Evolutionary conservation across 805 yeast genomes (phyloP), one percentile per base, ranked within the genome.

Genomic region (Ogataea allantospora): DNA sequence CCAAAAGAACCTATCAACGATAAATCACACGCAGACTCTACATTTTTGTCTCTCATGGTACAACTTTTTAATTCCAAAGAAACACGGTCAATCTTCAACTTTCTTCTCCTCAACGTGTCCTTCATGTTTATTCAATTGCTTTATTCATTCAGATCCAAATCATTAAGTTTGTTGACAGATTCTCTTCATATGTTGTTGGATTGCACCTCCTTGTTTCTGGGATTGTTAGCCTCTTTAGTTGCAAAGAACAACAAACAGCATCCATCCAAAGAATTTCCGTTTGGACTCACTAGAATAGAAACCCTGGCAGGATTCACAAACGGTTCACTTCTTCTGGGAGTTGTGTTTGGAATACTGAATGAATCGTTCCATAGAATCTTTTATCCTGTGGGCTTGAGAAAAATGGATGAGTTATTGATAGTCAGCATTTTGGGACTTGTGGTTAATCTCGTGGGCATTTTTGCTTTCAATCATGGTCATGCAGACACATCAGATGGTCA

Each of bases 181-280:
- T 88, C 96, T 1, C 70, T 93, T 35, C 99, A 93, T 61, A 93
- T 93, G 99, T 84, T 95, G 2, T 69, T 93, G 39, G 99, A 93
- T 61, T 93, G 99, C 59, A 74, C 88, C 0, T 95, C 98, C 0
- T 67, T 93, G 38, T 78, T 93, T 3, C 74, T 93, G 20, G 99
- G 99, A 0, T 67, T 93, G 2, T 70, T 91, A 17, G 99, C 99
- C 0, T 86, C 95, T 77, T 10, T 63, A 55, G 47, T 65, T 46
- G 48, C 71, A 47, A 39, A 57, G 26, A 53, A 57, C 19, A 54
- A 57, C 33, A 14, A 25, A 5, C 51, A 54, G 30, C 28, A 46
- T 22, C 63, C 63, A 10, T 47, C 45, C 19, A 23, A 28, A 3
- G 71, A 75, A 35, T 91, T 75, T 55, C 97, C 98, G 1, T 88